Conservation (phyloP, 1,139 yeast species). For the Zygosaccharomyces sapae region DNA sequence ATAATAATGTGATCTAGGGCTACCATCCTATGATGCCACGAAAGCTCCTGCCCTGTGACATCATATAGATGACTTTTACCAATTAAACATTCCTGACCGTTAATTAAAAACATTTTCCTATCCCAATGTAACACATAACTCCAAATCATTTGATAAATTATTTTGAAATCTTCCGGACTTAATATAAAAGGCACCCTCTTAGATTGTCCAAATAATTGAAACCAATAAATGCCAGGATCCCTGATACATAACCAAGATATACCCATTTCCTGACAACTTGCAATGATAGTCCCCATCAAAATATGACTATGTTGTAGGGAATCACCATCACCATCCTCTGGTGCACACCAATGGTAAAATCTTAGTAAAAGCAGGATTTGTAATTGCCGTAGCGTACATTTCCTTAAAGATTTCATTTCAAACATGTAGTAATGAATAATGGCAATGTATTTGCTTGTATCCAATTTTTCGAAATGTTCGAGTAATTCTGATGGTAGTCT, state of each 20-base stretch:
- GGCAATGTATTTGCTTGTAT: conserved; percentile 26
- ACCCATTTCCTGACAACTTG: conserved; percentile 32
- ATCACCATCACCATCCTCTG: conserved; percentile 35
- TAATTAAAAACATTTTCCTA: conserved; percentile 29
- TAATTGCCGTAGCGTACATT: conserved; percentile 29
- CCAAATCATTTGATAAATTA: conserved; percentile 28
- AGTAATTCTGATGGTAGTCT: conserved; percentile 14
- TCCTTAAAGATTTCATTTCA: conserved; percentile 26
- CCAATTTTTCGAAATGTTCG: conserved; percentile 17
- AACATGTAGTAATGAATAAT: conserved; percentile 25
- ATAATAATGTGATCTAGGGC: conserved; percentile 22
- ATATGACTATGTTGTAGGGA: conserved; percentile 30
- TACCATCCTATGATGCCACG: conserved; percentile 24
- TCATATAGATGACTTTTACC: conserved; percentile 22
- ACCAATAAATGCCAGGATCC: conserved; percentile 17
- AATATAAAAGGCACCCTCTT: conserved; percentile 20
- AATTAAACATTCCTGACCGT: conserved; percentile 32
- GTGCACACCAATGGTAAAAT: conserved; percentile 35
- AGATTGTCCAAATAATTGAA: conserved; percentile 21
- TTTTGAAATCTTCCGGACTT: conserved; percentile 19
- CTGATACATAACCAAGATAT: conserved; percentile 27
- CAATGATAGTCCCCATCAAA: conserved; percentile 30
- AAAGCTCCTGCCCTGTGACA: conserved; percentile 3
- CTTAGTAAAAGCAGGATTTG: conserved; percentile 30
- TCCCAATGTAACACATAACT: conserved; percentile 32